Percentiles rank a stretch among this genome's conserved stretches.
These are phyloP conservation scores for Chenopodium suecicum DNA, from an alignment of 148 eudicot genomes.

Conservation along the genomic window DNA sequence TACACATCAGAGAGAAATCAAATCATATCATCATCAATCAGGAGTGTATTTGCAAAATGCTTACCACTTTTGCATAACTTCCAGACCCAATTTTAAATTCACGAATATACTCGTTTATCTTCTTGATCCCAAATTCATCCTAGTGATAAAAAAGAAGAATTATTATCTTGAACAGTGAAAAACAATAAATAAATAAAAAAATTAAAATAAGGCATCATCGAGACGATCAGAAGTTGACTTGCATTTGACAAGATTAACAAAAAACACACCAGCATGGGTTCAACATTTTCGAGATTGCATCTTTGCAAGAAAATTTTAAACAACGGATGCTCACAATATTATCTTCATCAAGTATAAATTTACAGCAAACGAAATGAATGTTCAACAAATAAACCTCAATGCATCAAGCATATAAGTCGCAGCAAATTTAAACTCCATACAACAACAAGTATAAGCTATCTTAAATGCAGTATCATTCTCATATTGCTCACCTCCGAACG, in stretches of 20 bases:
- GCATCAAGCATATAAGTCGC: not conserved
- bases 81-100: conserved; percentile 88
- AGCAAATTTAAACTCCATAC: not conserved
- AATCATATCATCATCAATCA: conserved; percentile 13
- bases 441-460: not conserved
- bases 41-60: conserved; percentile 11
- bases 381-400: not conserved
- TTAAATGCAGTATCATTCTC: not conserved
- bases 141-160: conserved; percentile 23
- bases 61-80: conserved; percentile 98
- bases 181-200: not conserved
- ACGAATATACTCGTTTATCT: conserved; percentile 79
- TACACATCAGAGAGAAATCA: conserved; percentile 7
- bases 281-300: not conserved
- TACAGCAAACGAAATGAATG: not conserved
- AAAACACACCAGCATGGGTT: not conserved
- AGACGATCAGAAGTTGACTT: not conserved
- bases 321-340: not conserved
- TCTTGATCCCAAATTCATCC: conserved; percentile 91
- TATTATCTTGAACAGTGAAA: not conserved
- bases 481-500: conserved; percentile 73
- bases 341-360: not conserved
- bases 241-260: not conserved
- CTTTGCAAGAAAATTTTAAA: not conserved
- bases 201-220: not conserved